Conservation (phyloP, 2,329 filamentous ascomycete species). For the Epichloe festucae region DNA sequence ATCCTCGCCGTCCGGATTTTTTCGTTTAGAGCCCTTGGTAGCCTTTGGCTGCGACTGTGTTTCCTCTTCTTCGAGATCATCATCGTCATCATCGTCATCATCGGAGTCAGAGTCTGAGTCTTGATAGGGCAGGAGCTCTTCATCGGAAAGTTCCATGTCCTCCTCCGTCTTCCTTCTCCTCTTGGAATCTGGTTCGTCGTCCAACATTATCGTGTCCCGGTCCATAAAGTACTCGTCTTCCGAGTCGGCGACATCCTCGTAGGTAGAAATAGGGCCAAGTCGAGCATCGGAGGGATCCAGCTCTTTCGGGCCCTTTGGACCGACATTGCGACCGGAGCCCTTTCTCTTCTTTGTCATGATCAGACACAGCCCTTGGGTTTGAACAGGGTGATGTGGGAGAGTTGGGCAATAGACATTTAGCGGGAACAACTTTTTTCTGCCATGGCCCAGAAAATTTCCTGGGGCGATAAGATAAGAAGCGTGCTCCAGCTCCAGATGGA, state of each 20-base stretch:
- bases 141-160: slow-evolving; percentile 48
- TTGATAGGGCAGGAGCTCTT: slow-evolving; percentile 43
- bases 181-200: slow-evolving; percentile 70
- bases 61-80: slow-evolving; percentile 20
- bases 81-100: slow-evolving; percentile 31
- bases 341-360: slow-evolving; percentile 60
- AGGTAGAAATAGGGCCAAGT: slow-evolving; percentile 48
- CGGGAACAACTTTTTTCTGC: too few relatives aligned
- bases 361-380: not conserved
- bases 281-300: slow-evolving; percentile 46
- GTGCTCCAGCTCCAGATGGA: too few relatives aligned
- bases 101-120: slow-evolving; percentile 29
- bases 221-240: slow-evolving; percentile 89
- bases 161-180: slow-evolving; percentile 62
- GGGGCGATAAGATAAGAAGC: too few relatives aligned
- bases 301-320: slow-evolving; percentile 39
- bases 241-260: slow-evolving; percentile 79
- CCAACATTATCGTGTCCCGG: slow-evolving; percentile 73
- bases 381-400: not conserved
- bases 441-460: too few relatives aligned
- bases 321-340: slow-evolving; percentile 36
- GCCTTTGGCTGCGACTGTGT: slow-evolving; percentile 2
- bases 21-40: slow-evolving; percentile 18
- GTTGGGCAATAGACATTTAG: not conserved
- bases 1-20: slow-evolving; percentile 20